Evolutionary conservation across 768 basidiomycete species (phyloP), one percentile per base, ranked within the genome.

Genomic region (Strobilomyces echinocephalus): DNA sequence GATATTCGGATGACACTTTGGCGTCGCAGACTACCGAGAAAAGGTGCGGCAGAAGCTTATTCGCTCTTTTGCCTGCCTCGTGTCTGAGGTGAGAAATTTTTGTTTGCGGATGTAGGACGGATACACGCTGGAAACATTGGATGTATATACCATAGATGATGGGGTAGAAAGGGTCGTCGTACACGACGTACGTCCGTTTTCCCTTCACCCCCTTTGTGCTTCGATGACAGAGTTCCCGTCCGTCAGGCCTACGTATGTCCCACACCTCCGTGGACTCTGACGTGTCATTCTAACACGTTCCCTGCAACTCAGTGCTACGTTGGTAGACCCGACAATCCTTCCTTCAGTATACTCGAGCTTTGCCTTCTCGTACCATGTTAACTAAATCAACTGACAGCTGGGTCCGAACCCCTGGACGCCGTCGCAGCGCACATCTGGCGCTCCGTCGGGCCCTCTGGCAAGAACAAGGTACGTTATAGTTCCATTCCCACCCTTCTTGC

Each of bases 361-460:
- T 33, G 18, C 18, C 9, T 24, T 2, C 21, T 18, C 16, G 20
- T n/a, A 9, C 14, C 28, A 10, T 8, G 9, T 39, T 42, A n/a
- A 36, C 24, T 10, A 9, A n/a, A 21, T 31, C 4, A 8, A 8
- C 1, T 0, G 4, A 49, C 55, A 95, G 94, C 92, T 44, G 94
- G 91, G 3, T 85, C 87, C 8, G 89, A 95, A 66, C 83, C 87
- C 0, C 72, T 93, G n/a, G 80, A 84, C 36, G 52, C 60, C 3
- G 80, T 95, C 5, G 84, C 91, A 0, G 62, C 78, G 31, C 74
- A 74, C 4, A 95, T 98, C 46, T 87, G 84, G 79, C 68, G 70
- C 24, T 84, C 88, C 0, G 77, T 82, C 0, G 95, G 95, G 1
- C 93, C 94, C 0, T 97, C 94, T 0, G 95, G 95, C 1, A 80